These are phyloP conservation scores for Cylindrodendrum hubeiense DNA, from an alignment of 2,329 filamentous ascomycete genomes.

Conservation along the genomic window DNA sequence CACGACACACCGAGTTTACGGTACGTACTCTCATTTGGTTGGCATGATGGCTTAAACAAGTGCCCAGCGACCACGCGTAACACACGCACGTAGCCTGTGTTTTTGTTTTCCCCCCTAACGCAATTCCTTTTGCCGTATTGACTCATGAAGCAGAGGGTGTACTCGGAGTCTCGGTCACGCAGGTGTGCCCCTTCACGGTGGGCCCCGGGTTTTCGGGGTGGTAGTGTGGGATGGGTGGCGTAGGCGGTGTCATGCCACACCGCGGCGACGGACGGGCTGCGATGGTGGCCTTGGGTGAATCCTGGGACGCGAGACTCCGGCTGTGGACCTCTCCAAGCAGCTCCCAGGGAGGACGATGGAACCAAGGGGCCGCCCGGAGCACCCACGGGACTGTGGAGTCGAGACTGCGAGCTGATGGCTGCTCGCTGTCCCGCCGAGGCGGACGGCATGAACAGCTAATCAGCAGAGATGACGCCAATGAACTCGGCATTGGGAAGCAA, in stretches of 20 bases:
- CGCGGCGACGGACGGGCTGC: slow-evolving; percentile 21
- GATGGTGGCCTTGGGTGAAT: background rate
- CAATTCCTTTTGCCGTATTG: slow-evolving; percentile 3
- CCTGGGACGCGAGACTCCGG: slow-evolving; percentile 6
- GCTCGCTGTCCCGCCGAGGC: slow-evolving; percentile 14
- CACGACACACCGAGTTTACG: background rate
- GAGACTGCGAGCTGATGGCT: slow-evolving; percentile 9
- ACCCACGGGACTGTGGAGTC: slow-evolving; percentile 30
- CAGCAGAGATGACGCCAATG: slow-evolving; percentile 29
- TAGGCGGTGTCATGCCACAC: slow-evolving; percentile 27
- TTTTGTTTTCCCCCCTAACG: background rate
- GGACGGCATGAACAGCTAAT: slow-evolving; percentile 39
- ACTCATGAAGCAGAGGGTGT: background rate
- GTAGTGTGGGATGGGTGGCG: slow-evolving; percentile 17
- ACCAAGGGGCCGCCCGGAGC: slow-evolving; percentile 22
- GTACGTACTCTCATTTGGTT: background rate
- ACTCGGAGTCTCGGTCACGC: background rate
- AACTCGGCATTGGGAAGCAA: slow-evolving; percentile 16
- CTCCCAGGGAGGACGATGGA: slow-evolving; percentile 4
- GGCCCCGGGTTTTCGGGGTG: slow-evolving; percentile 5
- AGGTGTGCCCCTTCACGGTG: background rate
- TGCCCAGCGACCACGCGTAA: background rate
- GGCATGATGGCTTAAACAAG: background rate
- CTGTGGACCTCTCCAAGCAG: slow-evolving; percentile 14
- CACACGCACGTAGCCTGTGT: background rate